phyloP scores from a whole-genome alignment of 2,329 filamentous ascomycete species.

The Penicillium freii region DNA sequence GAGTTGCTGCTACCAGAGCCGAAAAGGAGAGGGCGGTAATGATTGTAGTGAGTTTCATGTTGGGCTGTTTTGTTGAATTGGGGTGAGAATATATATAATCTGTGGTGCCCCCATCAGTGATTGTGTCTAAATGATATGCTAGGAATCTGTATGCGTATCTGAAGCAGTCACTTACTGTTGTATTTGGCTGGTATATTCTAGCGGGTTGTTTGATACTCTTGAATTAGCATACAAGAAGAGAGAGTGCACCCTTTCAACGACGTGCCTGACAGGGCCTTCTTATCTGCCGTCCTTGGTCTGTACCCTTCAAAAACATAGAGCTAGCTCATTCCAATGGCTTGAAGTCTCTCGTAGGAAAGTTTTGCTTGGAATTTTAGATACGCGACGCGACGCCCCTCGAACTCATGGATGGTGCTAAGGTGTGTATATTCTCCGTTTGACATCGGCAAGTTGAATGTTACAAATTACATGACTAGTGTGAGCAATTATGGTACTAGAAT shows the following conservation, averaged over 20 bases:
- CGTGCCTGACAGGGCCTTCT: neutral
- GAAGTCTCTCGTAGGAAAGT: neutral
- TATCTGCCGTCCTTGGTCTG: neutral
- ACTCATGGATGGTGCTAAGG: neutral
- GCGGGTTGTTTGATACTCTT: neutral
- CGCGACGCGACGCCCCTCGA: neutral
- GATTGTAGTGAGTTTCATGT: slow-evolving; percentile 21
- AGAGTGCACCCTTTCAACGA: neutral
- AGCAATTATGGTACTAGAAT: neutral
- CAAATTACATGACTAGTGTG: neutral
- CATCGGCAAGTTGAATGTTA: neutral
- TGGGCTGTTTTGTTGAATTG: neutral
- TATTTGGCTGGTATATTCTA: neutral
- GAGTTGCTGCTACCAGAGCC: slow-evolving; percentile 8
- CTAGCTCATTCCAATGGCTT: neutral
- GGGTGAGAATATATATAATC: neutral
- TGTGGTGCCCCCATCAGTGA: neutral
- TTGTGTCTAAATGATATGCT: no score
- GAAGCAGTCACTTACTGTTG: neutral
- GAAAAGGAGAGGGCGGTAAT: slow-evolving; percentile 11
- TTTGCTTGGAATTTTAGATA: neutral
- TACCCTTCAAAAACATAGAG: no score
- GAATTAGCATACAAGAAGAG: neutral
- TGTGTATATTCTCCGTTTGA: neutral
- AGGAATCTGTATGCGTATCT: neutral